Evolutionary conservation across 148 eudicot species (phyloP), one percentile per base, ranked within the genome.

Genomic region (Chenopodium berlandieri): DNA sequence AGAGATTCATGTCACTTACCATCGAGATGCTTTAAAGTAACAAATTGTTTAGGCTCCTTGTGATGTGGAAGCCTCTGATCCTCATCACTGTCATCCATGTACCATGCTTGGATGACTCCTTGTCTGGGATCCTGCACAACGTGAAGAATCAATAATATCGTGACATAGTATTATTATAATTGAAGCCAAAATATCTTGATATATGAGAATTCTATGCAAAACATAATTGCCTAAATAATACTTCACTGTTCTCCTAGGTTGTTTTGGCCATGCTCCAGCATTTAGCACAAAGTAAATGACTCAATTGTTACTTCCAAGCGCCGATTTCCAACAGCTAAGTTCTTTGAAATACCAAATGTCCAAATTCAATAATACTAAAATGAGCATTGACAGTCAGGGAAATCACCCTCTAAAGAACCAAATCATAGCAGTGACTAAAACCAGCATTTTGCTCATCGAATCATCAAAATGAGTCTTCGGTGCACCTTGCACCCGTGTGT

Each of bases 21-120:
- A 40, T 89, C 86, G 83, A 95, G 97, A 71, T 87, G 81, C 20
- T 94, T 89, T 27, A 97, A 83, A 50, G 99, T 90, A 37, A 97
- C 91, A 80, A 84, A 94, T 86, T 94, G 93, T 85, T 92, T 87
- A 12, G 98, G 99, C 13, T 91, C 87, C 71, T 89, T 88, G 79
- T 93, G 97, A 84, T 93, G 97, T 65, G 94, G 93, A 71, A 96
- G 97, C 68, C 99, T 89, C 88, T 94, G 99, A 80, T 96, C 99
- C 78, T 89, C 98, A 80, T 85, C 73, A 78, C 91, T 89, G 60
- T 94, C 97, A 89, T 96, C 97, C 98, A 96, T 96, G 86, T 96
- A 96, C 99, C 99, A 94, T 84, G 99, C 99, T 83, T 94, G 90
- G 30, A 96, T 85, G 73, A 94, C 93, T 88, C 94, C 97, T 79